These are phyloP conservation scores for Clonostachys chloroleuca DNA, from an alignment of 2,329 filamentous ascomycete species.

Conservation along the genomic window DNA sequence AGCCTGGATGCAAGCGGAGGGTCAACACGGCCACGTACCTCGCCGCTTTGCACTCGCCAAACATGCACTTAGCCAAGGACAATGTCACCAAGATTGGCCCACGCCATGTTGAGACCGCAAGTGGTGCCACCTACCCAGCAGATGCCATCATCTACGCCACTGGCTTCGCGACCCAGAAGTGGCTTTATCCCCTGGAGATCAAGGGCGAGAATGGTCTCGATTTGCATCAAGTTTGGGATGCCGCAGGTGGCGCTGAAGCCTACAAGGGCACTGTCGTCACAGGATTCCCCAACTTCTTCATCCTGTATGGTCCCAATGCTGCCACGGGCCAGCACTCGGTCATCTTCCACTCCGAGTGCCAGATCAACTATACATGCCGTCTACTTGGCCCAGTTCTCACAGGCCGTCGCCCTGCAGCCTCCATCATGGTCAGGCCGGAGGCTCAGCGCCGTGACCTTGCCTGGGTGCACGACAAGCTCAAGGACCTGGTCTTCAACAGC, in stretches of 20 bases:
- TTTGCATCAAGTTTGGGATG: conserved; percentile 6
- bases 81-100: conserved; percentile 6
- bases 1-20: conserved; percentile 26
- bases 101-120: conserved; percentile 8
- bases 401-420: conserved; percentile 12
- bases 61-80: conserved; percentile 19
- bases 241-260: conserved; percentile 12
- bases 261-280: conserved; percentile 45
- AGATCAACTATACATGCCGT: conserved; percentile 37
- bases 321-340: conserved; percentile 43
- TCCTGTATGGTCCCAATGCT: conserved; percentile 22
- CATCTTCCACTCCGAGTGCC: conserved; percentile 45
- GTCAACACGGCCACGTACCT: conserved; percentile 27
- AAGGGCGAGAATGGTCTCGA: conserved; percentile 30
- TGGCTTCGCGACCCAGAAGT: conserved; percentile 41
- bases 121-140: conserved; percentile 10
- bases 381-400: conserved; percentile 28
- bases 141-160: conserved; percentile 39
- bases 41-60: conserved; percentile 14
- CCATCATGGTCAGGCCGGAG: conserved; percentile 17
- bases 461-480: conserved; percentile 33
- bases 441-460: conserved; percentile 14
- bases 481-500: conserved; percentile 38
- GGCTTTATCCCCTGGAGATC: conserved; percentile 41
- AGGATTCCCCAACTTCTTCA: conserved; percentile 36